These are phyloP conservation scores for Fusarium guadeloupense DNA, from an alignment of 2,329 filamentous ascomycete genomes.

Conservation along the genomic window DNA sequence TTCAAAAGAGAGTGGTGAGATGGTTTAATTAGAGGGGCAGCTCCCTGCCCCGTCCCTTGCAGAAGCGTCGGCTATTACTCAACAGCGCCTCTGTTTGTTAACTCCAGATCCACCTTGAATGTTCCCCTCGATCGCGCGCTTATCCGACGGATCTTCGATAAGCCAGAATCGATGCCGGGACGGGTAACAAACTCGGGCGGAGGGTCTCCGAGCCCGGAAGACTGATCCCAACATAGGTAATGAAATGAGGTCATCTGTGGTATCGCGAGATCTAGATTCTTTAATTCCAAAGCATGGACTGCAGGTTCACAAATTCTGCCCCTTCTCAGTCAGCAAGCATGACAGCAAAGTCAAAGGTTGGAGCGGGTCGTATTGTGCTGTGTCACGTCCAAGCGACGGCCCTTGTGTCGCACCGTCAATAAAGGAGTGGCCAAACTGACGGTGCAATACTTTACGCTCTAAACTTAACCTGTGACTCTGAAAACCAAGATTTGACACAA, in stretches of 20 bases:
- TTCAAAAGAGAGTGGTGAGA: not conserved
- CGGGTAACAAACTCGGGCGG: slow-evolving; percentile 13
- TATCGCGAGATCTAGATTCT: not conserved
- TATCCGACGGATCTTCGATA: slow-evolving; percentile 11
- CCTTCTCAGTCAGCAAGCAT: not conserved
- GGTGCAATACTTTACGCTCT: too few relatives aligned
- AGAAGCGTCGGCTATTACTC: slow-evolving; percentile 28
- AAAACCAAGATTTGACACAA: not conserved
- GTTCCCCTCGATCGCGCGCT: slow-evolving; percentile 24
- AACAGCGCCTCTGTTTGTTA: not conserved
- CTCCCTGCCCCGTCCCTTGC: slow-evolving; percentile 26
- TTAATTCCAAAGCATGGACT: not conserved
- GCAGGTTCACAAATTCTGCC: too few relatives aligned
- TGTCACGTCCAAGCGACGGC: too few relatives aligned
- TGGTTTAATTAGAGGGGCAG: not conserved
- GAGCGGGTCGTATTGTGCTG: slow-evolving; percentile 1
- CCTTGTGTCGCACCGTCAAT: too few relatives aligned
- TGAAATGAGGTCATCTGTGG: not conserved
- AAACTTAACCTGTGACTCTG: too few relatives aligned
- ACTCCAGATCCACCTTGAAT: slow-evolving; percentile 17
- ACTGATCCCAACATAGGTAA: not conserved
- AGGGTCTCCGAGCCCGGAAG: not conserved
- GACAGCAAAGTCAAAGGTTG: not conserved
- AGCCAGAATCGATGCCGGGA: slow-evolving; percentile 10
- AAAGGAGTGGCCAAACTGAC: too few relatives aligned